Evolutionary conservation across 192 early-diverging fungal species (phyloP), one percentile per base, ranked within the genome.

Genomic region (Ramicandelaber brevisporus): DNA sequence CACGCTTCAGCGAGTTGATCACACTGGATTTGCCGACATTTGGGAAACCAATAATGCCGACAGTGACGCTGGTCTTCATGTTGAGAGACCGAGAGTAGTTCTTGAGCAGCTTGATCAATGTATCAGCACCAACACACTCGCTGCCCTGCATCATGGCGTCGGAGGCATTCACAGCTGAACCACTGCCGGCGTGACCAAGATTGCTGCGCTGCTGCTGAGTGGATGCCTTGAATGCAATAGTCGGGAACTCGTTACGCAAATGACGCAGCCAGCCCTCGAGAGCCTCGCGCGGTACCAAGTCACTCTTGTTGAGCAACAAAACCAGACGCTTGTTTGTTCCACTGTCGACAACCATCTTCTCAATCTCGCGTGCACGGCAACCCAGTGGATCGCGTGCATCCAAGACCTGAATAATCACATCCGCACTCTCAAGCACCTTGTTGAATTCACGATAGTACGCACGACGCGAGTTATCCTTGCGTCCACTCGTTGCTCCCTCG

Each of bases 301-400:
- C 89, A 34, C 93, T 90, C 57, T 98, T 98, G 73, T 98, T 98
- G 24, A 98, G 57, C 17, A 98, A 63, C 8, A 98, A 53, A 45
- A 98, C 87, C 26, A 98, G 70, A 23, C 74, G 69, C 59, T 98
- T 98, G 37, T 70, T 63, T 18, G 68, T 50, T 10, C 79, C 89
- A 19, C 72, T 61, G 48, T 87, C 77, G 54, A 88, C 43, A 29
- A 98, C 82, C 68, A 87, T 63, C 36, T 82, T 63, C 53, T 98
- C 93, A 33, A 98, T 75, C 46, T 87, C 68, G 30, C 59, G 71
- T 7, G 93, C 75, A 26, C 93, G 62, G 29, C 78, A 84, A 18
- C 93, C 93, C 17, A 98, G 53, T 6, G 93, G 93, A 48, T 98
- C 93, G 44, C 93, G 67, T 3, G 89, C 88, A 59, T 98, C 93